Percentiles rank a stretch among this genome's conserved stretches.
Evolutionary conservation across 2,329 filamentous ascomycete species (phyloP).

Genomic region (Trichoderma simmonsii): DNA sequence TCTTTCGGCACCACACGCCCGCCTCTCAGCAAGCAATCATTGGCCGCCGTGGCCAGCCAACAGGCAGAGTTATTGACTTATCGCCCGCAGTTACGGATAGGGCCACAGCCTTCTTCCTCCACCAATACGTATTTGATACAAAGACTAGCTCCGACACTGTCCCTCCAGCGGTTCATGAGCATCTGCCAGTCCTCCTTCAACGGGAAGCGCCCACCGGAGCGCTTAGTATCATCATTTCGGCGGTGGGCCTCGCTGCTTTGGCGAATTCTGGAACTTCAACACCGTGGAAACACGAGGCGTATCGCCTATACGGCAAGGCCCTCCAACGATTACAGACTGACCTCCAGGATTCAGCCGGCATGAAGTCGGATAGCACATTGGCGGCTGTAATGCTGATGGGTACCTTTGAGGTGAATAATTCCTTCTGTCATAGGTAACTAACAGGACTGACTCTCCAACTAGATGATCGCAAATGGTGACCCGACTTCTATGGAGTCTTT

Average conservation of each 20-base stretch:
- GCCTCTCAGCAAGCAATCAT: not conserved
- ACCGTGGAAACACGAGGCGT: slow-evolving; percentile 22
- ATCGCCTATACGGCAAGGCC: slow-evolving; percentile 21
- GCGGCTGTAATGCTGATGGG: slow-evolving; percentile 25
- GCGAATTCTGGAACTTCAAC: slow-evolving; percentile 21
- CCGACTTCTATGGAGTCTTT: slow-evolving; percentile 22
- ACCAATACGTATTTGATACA: slow-evolving; percentile 22
- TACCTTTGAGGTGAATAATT: slow-evolving; percentile 22
- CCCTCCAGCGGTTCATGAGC: slow-evolving; percentile 18
- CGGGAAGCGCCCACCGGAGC: slow-evolving; percentile 16
- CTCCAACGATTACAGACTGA: slow-evolving; percentile 19
- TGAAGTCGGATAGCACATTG: slow-evolving; percentile 22
- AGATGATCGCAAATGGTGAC: slow-evolving; percentile 23
- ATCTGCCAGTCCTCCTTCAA: slow-evolving; percentile 21
- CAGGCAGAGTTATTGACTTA: not conserved
- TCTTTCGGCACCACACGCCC: slow-evolving; percentile 21
- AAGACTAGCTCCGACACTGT: not conserved
- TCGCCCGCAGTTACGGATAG: slow-evolving; percentile 20
- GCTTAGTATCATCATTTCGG: slow-evolving; percentile 21
- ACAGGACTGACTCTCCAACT: not conserved
- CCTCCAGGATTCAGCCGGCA: slow-evolving; percentile 17
- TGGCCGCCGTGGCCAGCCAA: not conserved
- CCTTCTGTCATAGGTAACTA: not conserved
- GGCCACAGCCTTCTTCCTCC: slow-evolving; percentile 23
- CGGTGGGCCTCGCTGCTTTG: slow-evolving; percentile 24